Evolutionary conservation across 2,329 filamentous ascomycete species (phyloP).

Genomic region (Colletotrichum salicis): DNA sequence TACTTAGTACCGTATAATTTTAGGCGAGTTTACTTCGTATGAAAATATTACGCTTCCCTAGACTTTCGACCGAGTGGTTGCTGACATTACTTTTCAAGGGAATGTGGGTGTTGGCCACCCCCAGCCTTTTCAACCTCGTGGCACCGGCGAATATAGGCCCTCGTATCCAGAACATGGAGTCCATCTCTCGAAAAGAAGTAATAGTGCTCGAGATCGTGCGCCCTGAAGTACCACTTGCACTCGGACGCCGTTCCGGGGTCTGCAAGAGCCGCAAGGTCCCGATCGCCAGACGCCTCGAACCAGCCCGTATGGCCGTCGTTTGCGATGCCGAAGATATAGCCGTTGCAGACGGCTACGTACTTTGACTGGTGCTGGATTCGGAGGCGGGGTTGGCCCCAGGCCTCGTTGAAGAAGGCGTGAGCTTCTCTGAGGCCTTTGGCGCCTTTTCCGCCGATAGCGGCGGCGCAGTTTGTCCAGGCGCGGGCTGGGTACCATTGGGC

Average conservation of each 20-base stretch:
- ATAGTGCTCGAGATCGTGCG: neutral
- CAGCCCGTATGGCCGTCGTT: neutral
- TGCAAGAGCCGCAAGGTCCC: neutral
- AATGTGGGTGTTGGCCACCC: no score
- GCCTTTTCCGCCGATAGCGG: neutral
- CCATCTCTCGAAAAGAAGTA: neutral
- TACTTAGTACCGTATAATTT: neutral
- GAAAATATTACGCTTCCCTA: no score
- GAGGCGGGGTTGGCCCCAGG: neutral
- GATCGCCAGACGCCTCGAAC: neutral
- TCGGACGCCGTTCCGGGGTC: neutral
- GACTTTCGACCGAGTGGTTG: no score
- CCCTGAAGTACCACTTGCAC: neutral
- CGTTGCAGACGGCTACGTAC: neutral
- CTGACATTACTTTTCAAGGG: no score
- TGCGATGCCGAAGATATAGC: neutral
- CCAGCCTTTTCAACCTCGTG: neutral
- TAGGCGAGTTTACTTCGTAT: neutral
- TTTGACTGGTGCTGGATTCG: neutral
- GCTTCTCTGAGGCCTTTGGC: neutral
- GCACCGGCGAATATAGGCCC: neutral
- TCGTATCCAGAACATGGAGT: neutral
- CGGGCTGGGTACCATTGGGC: neutral
- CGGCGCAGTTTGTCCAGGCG: neutral
- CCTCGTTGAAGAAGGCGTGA: neutral